A percentile compares a stretch with the other conserved stretches of the same genome.
Evolutionary conservation across 306 rosid species (phyloP).

Genomic region (Albizia julibrissin): DNA sequence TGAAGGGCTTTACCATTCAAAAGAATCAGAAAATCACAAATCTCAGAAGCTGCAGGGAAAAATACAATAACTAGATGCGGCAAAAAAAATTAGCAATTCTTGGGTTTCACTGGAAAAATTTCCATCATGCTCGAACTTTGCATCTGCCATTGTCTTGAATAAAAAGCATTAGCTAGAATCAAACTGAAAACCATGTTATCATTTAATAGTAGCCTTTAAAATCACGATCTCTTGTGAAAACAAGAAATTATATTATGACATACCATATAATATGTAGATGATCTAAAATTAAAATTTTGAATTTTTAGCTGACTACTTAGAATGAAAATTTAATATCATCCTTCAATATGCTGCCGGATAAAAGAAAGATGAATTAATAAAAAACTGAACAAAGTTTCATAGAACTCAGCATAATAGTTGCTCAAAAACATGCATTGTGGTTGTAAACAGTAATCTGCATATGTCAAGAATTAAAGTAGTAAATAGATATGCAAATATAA

Average conservation of each 20-base stretch:
- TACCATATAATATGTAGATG: neutral
- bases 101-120: neutral
- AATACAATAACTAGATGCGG: neutral
- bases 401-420: neutral
- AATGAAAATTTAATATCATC: neutral
- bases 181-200: neutral
- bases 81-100: neutral
- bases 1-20: neutral
- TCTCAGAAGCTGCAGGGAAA: neutral
- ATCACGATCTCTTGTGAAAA: neutral
- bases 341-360: neutral
- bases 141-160: neutral
- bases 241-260: neutral
- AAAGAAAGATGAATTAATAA: neutral
- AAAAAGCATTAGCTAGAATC: neutral
- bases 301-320: neutral
- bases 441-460: neutral
- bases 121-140: neutral
- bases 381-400: neutral
- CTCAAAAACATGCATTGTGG: neutral
- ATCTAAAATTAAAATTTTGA: neutral
- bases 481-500: neutral
- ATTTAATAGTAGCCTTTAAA: neutral
- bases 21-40: neutral
- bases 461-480: neutral